Percentiles rank a stretch among this genome's conserved stretches.
These are phyloP conservation scores for Tilletiaria anomala DNA, from an alignment of 1,284 basidiomycete species.

Conservation along the genomic window DNA sequence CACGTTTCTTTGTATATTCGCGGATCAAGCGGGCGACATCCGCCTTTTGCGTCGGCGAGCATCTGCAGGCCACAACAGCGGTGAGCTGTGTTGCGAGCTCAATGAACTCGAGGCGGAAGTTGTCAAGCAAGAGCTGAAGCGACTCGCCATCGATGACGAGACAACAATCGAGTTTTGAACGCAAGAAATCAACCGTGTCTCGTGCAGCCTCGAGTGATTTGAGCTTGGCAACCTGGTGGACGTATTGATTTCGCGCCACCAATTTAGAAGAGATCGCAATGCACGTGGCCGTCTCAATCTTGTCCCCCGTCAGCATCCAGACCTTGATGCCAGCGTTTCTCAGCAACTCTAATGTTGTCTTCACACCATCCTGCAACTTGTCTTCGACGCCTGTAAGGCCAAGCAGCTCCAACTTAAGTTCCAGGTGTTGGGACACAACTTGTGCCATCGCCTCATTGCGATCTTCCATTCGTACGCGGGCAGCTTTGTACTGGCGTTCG, in stretches of 20 bases:
- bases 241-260: constrained; percentile 89
- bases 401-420: constrained; percentile 76
- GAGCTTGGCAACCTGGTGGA: constrained; percentile 87
- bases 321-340: constrained; percentile 96
- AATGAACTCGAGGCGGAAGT: constrained; percentile 86
- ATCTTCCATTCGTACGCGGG: constrained; percentile 52
- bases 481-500: constrained; percentile 58
- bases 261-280: constrained; percentile 95
- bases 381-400: constrained; percentile 97
- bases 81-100: constrained; percentile 88
- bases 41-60: constrained; percentile 96
- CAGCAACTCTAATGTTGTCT: constrained; percentile 76
- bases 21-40: constrained; percentile 89
- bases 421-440: constrained; percentile 63
- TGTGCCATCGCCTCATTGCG: constrained; percentile 64
- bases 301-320: constrained; percentile 99
- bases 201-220: constrained; percentile 66
- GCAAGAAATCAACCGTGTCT: constrained; percentile 83
- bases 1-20: constrained; percentile 73
- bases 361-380: constrained; percentile 93
- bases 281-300: constrained; percentile 96
- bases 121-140: constrained; percentile 74
- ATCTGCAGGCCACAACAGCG: constrained; percentile 90
- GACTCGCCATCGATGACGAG: constrained; percentile 98
- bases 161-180: constrained; percentile 89